Evolutionary conservation across 805 yeast genomes (phyloP), one percentile per base, ranked within the genome.

Genomic region (Wickerhamomyces hampshirensis): DNA sequence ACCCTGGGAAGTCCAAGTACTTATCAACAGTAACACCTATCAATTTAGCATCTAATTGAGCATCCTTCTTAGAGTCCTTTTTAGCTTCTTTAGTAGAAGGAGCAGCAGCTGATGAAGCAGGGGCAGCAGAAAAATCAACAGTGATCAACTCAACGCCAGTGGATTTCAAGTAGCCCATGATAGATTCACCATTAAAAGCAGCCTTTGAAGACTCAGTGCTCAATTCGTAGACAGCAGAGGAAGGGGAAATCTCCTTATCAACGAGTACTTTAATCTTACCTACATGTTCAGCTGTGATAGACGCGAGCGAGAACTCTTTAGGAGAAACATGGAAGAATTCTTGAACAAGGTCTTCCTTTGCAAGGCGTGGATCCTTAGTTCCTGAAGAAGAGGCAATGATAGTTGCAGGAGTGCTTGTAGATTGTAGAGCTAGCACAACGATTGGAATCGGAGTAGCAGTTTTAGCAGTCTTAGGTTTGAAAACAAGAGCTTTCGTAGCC

Each of bases 21-120:
- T 93, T 93, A 64, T 87, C 95, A 34, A 84, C 95, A 31, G 98
- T 93, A 60, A 93, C 91, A 64, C 98, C 98, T 50, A 93, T 85
- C 55, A 89, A 68, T 55, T 91, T 88, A 33, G 95, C 93, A 56
- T 85, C 95, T 50, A 82, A 62, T 46, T 75, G 75, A 35, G 84
- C 83, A 23, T 59, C 56, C 14, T 45, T 44, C 26, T 53, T 45
- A 27, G 54, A 46, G 3, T 53, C 56, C 26, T 59, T 47, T 26
- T 59, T 54, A 9, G 60, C 49, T 30, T 53, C 39, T 13, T 55
- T 44, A 32, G 40, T 41, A 32, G 37, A 37, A 14, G 48, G 45
- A 10, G 58, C 36, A 23, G 57, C 48, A 5, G 55, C 47, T 15
- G 64, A 55, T 23, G 64, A 41, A 5, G 42, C 48, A n/a, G 68